These are phyloP conservation scores for Hamigera avellanea DNA, from an alignment of 495 filamentous ascomycete genomes.

Conservation along the genomic window DNA sequence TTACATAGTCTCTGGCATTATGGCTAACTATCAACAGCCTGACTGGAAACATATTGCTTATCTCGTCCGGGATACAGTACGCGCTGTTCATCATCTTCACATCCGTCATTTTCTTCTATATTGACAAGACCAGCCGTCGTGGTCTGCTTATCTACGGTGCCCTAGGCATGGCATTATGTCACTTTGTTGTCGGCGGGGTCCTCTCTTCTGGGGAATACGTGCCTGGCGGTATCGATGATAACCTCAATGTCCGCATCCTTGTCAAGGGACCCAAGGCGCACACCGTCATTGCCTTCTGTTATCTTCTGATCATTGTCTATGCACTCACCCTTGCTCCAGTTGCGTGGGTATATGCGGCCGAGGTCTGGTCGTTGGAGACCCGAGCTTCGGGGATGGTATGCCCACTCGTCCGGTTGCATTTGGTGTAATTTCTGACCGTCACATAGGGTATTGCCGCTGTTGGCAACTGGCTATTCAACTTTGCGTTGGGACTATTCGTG, in stretches of 20 bases:
- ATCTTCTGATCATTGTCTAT: conserved; percentile 57
- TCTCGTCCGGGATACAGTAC: too few relatives aligned
- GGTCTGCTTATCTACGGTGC: too few relatives aligned
- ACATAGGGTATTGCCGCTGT: conserved; percentile 34
- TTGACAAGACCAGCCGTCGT: too few relatives aligned
- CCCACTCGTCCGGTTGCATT: background rate
- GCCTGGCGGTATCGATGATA: too few relatives aligned
- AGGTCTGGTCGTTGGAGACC: conserved; percentile 55
- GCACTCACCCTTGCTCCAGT: conserved; percentile 52
- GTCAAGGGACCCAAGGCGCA: conserved; percentile 44
- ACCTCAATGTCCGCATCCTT: conserved; percentile 44
- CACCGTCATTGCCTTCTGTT: conserved; percentile 56
- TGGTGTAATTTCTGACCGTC: background rate
- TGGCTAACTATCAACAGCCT: too few relatives aligned
- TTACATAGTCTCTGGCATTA: too few relatives aligned
- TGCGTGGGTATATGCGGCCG: conserved; percentile 57
- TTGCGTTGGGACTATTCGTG: conserved; percentile 48
- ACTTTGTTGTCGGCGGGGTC: too few relatives aligned
- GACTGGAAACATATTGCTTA: too few relatives aligned
- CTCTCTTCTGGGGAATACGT: too few relatives aligned
- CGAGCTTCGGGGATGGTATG: conserved; percentile 47
- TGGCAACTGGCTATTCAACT: conserved; percentile 56
- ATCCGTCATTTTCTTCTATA: too few relatives aligned
- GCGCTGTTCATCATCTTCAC: too few relatives aligned
- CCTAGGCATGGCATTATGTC: too few relatives aligned